phyloP scores from a whole-genome alignment of 306 rosid genomes.

The Sphenostylis stenocarpa region DNA sequence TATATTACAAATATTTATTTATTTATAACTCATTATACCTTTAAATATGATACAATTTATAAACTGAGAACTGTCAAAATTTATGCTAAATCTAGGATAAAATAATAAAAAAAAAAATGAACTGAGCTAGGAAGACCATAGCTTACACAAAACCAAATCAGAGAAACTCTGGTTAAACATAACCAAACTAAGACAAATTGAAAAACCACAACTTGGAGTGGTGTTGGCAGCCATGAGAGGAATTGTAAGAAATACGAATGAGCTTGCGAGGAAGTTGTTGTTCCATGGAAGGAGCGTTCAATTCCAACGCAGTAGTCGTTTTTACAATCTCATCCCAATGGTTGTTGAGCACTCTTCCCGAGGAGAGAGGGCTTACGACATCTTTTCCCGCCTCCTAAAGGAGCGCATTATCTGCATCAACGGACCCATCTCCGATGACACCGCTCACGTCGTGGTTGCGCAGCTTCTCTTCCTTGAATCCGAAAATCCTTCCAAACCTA shows the following conservation, averaged over 20 bases:
- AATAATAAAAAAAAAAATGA: too few species aligned
- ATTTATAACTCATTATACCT: too few species aligned
- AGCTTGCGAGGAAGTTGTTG: conserved; percentile 2
- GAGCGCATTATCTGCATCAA: conserved; percentile 97
- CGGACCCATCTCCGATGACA: conserved; percentile 88
- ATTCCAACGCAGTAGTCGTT: conserved; percentile 29
- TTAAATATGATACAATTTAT: too few species aligned
- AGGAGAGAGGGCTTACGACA: conserved; percentile 96
- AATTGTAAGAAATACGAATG: conserved; percentile 21
- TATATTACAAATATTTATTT: too few species aligned
- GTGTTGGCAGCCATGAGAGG: too few species aligned
- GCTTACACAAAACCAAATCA: too few species aligned
- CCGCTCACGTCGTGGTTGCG: conserved; percentile 95
- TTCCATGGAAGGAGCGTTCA: background rate
- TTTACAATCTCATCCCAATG: conserved; percentile 81
- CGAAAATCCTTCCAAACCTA: conserved; percentile 94
- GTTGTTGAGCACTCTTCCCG: conserved; percentile 95
- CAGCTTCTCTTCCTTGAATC: conserved; percentile 97
- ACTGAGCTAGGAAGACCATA: too few species aligned
- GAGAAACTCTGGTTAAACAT: too few species aligned
- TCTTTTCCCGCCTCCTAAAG: conserved; percentile 95
- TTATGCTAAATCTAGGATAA: too few species aligned
- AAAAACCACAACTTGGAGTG: too few species aligned
- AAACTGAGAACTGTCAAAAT: too few species aligned
- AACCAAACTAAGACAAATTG: too few species aligned